phyloP scores from a whole-genome alignment of 2,329 filamentous ascomycete species.

The Trichophyton mentagrophytes region DNA sequence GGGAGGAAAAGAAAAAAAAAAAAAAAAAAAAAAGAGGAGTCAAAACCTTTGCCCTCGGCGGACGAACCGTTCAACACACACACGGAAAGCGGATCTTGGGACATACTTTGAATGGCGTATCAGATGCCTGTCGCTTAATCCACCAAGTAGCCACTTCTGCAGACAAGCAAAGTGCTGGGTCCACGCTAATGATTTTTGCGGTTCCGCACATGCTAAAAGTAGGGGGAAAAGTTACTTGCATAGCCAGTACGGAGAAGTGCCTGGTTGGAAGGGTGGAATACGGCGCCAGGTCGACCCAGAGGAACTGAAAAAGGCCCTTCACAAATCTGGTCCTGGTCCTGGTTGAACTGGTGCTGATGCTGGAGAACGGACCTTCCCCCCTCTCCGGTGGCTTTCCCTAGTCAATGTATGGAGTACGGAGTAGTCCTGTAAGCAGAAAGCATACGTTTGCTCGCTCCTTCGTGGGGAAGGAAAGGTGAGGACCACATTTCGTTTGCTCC shows the following conservation, averaged over 20 bases:
- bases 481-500: neutral
- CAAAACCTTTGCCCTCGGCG: neutral
- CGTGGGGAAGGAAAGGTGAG: neutral
- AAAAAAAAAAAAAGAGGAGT: neutral
- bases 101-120: neutral
- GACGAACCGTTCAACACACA: neutral
- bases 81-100: neutral
- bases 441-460: neutral
- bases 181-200: neutral
- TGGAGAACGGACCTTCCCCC: neutral
- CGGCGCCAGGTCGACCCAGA: neutral
- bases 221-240: neutral
- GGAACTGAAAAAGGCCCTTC: neutral
- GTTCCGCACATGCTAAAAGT: neutral
- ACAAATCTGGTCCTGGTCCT: neutral
- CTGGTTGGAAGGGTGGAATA: neutral
- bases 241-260: neutral
- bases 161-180: neutral
- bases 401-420: too few relatives aligned
- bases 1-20: neutral
- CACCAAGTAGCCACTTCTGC: conserved; percentile 1
- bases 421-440: neutral
- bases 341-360: neutral
- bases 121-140: conserved; percentile 2
- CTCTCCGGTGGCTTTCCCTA: neutral